These are phyloP conservation scores for Capsella rubella DNA, from an alignment of 441 rosid genomes.

Conservation along the genomic window DNA sequence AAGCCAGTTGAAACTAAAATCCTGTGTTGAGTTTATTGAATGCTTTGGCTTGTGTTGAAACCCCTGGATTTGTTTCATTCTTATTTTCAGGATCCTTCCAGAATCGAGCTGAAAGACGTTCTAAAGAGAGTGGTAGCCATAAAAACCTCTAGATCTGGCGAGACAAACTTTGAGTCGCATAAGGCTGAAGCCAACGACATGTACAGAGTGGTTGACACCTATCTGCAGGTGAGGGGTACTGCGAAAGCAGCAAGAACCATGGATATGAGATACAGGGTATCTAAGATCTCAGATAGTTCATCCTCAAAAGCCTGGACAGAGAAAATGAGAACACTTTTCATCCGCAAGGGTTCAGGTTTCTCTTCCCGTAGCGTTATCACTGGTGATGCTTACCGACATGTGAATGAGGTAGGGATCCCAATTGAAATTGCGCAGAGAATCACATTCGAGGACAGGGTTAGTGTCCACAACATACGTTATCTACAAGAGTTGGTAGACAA, in stretches of 20 bases:
- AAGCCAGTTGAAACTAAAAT: conserved; percentile 47
- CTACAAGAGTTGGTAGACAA: conserved; percentile 83
- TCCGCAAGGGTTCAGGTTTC: conserved; percentile 93
- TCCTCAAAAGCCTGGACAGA: conserved; percentile 94
- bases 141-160: conserved; percentile 75
- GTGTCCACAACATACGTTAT: conserved; percentile 61
- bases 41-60: conserved; percentile 23
- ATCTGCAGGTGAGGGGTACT: conserved; percentile 86
- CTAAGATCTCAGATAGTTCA: conserved; percentile 60
- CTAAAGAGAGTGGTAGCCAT: conserved; percentile 74
- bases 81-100: conserved; percentile 78
- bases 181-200: conserved; percentile 78
- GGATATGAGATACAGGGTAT: conserved; percentile 65
- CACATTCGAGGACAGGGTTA: conserved; percentile 93
- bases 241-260: conserved; percentile 69
- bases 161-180: conserved; percentile 87
- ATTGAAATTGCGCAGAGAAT: conserved; percentile 84
- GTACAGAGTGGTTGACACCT: conserved; percentile 73
- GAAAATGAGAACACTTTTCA: conserved; percentile 86
- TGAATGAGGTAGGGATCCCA: conserved; percentile 87
- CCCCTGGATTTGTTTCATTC: conserved; percentile 33
- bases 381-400: conserved; percentile 84
- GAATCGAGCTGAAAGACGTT: conserved; percentile 78
- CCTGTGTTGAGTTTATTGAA: conserved; percentile 12
- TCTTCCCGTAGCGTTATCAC: conserved; percentile 98